Conservation (phyloP, 805 yeast species). For the Lipomyces sp. region DNA sequence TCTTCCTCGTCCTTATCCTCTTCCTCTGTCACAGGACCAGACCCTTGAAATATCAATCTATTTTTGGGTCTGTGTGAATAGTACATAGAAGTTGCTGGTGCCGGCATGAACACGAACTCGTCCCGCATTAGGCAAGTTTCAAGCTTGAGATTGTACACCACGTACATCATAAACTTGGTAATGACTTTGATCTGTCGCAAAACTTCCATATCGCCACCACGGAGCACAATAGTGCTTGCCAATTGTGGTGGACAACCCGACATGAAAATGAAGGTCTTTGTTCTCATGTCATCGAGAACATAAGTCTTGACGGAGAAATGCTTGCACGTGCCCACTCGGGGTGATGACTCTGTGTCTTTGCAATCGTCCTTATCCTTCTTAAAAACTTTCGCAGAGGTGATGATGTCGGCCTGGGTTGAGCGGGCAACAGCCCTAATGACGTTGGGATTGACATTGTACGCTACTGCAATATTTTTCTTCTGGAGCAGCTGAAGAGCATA, state of each 20-base stretch:
- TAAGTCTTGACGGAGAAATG: conserved; percentile 72
- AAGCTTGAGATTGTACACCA: conserved; percentile 74
- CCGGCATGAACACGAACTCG: conserved; percentile 57
- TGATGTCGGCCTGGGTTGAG: conserved; percentile 81
- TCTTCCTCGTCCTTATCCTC: conserved; percentile 12
- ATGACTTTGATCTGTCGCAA: conserved; percentile 75
- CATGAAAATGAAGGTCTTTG: conserved; percentile 75
- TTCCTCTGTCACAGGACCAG: not conserved
- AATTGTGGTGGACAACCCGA: conserved; percentile 72
- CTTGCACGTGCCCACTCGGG: conserved; percentile 76
- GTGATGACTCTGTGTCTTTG: conserved; percentile 35
- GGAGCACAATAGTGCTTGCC: conserved; percentile 84
- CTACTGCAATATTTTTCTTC: conserved; percentile 79
- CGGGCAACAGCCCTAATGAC: conserved; percentile 79
- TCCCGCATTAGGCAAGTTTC: conserved; percentile 78
- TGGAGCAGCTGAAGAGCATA: conserved; percentile 73
- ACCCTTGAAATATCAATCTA: not conserved
- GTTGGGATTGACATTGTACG: conserved; percentile 77
- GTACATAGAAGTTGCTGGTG: conserved; percentile 18
- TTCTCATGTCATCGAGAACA: conserved; percentile 52
- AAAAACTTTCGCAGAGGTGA: conserved; percentile 81
- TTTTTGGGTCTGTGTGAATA: not conserved
- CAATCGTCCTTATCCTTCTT: conserved; percentile 53
- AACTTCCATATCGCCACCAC: conserved; percentile 72
- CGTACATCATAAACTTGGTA: conserved; percentile 77